Evolutionary conservation across 2,329 filamentous ascomycete species (phyloP).

Genomic region (Fusarium multiceps): DNA sequence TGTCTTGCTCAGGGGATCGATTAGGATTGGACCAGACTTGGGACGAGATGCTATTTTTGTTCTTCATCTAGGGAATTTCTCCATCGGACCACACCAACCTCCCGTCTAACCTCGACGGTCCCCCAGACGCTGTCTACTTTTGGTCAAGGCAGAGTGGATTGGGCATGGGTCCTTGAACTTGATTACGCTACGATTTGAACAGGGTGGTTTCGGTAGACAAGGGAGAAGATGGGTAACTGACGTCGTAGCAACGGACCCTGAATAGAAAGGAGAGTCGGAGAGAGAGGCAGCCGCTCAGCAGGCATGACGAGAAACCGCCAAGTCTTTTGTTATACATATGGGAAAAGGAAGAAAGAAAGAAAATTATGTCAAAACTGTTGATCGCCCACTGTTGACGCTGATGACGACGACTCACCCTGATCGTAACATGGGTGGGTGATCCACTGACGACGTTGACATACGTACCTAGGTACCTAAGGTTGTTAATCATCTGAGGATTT

Average conservation of each 20-base stretch:
- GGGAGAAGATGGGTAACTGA: background rate
- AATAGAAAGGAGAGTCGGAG: background rate
- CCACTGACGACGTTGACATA: conserved; percentile 6
- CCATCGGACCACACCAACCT: conserved; percentile 22
- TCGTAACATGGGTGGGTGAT: conserved; percentile 17
- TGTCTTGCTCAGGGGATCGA: background rate
- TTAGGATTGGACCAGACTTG: conserved; percentile 6
- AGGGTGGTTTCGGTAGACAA: conserved; percentile 11
- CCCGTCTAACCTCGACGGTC: conserved; percentile 1
- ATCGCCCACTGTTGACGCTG: conserved; percentile 12
- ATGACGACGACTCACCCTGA: conserved; percentile 35
- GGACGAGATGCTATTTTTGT: conserved; percentile 30
- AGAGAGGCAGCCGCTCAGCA: conserved; percentile 11
- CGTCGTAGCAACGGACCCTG: conserved; percentile 12
- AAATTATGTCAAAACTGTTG: background rate
- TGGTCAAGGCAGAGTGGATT: background rate
- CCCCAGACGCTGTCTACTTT: background rate
- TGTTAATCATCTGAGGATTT: background rate
- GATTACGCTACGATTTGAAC: background rate
- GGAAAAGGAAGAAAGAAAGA: background rate
- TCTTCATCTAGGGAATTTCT: conserved; percentile 19
- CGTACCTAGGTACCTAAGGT: background rate
- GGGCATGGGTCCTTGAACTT: background rate
- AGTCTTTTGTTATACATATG: background rate
- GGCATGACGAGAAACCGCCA: background rate